These are phyloP conservation scores for Glaciozyma antarctica DNA, from an alignment of 768 basidiomycete species.

Conservation along the genomic window DNA sequence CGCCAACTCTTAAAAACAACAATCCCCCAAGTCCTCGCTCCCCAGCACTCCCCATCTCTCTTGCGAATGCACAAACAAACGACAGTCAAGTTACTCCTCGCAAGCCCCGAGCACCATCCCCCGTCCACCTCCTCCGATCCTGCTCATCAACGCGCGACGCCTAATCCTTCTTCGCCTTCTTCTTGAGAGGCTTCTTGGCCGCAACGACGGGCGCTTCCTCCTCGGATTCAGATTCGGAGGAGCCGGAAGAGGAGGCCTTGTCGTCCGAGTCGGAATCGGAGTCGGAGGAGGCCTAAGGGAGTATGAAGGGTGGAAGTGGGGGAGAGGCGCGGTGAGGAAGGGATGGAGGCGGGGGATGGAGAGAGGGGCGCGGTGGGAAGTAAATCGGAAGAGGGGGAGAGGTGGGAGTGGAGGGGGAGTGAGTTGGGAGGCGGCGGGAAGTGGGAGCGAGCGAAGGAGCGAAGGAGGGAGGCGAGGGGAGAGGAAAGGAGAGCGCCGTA, in stretches of 20 bases:
- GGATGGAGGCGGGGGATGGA: no score
- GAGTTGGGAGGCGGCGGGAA: not conserved
- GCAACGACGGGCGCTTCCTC: not conserved
- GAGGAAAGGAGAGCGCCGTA: no score
- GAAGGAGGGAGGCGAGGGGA: not conserved
- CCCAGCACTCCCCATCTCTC: no score
- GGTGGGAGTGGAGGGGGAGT: not conserved
- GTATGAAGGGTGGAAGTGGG: not conserved
- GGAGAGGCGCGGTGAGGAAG: no score
- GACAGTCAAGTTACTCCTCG: not conserved
- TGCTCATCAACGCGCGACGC: not conserved
- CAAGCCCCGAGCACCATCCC: not conserved
- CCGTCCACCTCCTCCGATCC: not conserved
- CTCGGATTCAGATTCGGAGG: constrained; percentile 1
- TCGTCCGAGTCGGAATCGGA: constrained; percentile 2
- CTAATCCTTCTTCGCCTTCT: constrained; percentile 6
- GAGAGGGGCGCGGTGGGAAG: no score
- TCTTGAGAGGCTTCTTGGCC: not conserved
- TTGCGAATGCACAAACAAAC: not conserved
- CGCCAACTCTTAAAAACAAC: no score
- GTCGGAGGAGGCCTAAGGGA: not conserved
- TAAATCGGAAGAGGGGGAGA: no score
- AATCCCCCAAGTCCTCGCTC: no score
- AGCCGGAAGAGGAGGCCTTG: not conserved
- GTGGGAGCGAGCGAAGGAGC: not conserved